Conservation (phyloP, 352 stramenopile genomes). For the Phytophthora europaea region DNA sequence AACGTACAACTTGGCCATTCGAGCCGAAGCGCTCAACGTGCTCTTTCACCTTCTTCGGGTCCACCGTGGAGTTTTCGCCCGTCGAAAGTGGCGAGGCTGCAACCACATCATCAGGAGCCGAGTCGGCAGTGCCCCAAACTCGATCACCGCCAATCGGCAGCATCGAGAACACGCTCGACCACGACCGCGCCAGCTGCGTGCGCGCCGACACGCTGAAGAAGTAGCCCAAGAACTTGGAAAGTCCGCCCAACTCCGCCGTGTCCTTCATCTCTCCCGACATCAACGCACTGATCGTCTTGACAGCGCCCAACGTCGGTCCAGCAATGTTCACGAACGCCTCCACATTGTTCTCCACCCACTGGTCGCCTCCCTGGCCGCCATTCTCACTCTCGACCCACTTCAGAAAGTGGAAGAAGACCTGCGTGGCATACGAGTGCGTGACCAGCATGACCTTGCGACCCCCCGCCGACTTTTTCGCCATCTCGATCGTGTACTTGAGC, state of each 20-base stretch:
- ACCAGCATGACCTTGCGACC: constrained; percentile 93
- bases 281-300: constrained; percentile 93
- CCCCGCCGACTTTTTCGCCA: constrained; percentile 70
- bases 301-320: constrained; percentile 92
- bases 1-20: constrained; percentile 64
- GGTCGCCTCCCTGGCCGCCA: constrained; percentile 84
- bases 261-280: constrained; percentile 97
- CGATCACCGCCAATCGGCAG: constrained; percentile 93
- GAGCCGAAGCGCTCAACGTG: constrained; percentile 60
- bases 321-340: constrained; percentile 95
- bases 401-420: constrained; percentile 96
- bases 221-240: constrained; percentile 89
- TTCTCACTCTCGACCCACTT: constrained; percentile 94
- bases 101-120: constrained; percentile 73
- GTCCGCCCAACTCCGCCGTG: constrained; percentile 88
- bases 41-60: constrained; percentile 46
- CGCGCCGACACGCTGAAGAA: constrained; percentile 75
- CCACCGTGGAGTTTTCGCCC: constrained; percentile 36
- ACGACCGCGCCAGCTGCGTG: constrained; percentile 70
- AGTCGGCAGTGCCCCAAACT: constrained; percentile 83
- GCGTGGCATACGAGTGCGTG: constrained; percentile 94
- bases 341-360: constrained; percentile 95
- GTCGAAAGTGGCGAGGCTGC: constrained; percentile 64
- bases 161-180: constrained; percentile 92
- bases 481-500: constrained; percentile 94